Evolutionary conservation across 441 rosid species (phyloP), one percentile per base, ranked within the genome.

Genomic region (Dalechampia spathulata): DNA sequence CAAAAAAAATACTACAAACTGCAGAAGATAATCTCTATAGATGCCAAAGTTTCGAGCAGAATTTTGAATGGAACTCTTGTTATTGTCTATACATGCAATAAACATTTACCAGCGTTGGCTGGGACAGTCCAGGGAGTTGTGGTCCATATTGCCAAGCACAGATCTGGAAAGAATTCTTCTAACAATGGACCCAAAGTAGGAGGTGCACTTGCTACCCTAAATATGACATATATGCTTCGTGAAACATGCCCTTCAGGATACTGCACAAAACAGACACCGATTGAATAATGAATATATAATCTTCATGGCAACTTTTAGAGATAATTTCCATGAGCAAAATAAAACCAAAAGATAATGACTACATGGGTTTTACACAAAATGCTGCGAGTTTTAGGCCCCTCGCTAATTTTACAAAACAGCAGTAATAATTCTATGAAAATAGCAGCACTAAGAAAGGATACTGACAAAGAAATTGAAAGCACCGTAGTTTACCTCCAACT

Each of bases 91-190:
- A 39, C 30, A 23, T 12, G 25, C 5, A 52, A 55, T 26, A 47
- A 51, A 45, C 26, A 63, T 74, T 60, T 64, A 85, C 99, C 99
- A 44, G 96, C 96, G 74, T 93, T 93, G 66, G 96, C 99, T 53
- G 95, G 99, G 70, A 90, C 55, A 7, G 97, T 93, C 99, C 96
- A 93, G 2, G 99, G 99, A 59, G 99, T 89, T 60, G 99, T 93
- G 51, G 99, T 93, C 99, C 99, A 93, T 62, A 87, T 78, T 52
- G 96, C 95, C 80, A 93, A 64, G 65, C 70, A 70, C 67, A 93
- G 65, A 76, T 90, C 78, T 34, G 97, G 96, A 63, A 74, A 69
- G 66, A 87, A 87, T 57, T 85, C 91, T 53, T 80, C 73, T 58
- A 93, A 57, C 52, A 78, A 59, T 47, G 71, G 77, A 53, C 52